These are phyloP conservation scores for Tetrahymena elliotti DNA, from an alignment of 73 alveolate genomes.

Conservation along the genomic window DNA sequence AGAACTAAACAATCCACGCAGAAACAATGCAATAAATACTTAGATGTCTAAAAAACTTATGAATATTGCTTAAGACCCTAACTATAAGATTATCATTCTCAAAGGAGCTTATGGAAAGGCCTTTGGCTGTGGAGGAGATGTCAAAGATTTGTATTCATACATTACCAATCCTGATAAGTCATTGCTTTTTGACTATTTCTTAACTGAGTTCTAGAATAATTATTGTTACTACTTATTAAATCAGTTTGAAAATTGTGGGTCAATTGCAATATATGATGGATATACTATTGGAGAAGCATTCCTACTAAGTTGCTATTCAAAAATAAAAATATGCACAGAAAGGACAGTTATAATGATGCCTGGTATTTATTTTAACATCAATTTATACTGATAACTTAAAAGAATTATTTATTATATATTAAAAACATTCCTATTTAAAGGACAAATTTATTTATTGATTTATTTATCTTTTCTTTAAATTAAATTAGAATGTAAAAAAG, in stretches of 20 bases:
- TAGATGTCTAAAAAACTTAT: not conserved
- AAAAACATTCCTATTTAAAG: not conserved
- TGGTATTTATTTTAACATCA: not conserved
- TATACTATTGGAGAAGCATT: not conserved
- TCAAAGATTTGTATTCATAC: not conserved
- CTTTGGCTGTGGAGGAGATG: not conserved
- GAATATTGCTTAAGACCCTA: not conserved
- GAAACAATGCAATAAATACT: not conserved
- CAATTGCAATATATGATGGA: not conserved
- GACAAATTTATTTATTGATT: not conserved
- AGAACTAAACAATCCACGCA: not conserved
- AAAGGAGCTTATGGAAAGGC: not conserved
- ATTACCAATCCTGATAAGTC: not conserved
- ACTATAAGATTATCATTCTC: not conserved
- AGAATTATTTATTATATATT: too few species aligned
- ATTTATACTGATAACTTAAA: too few species aligned
- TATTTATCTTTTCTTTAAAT: too few species aligned
- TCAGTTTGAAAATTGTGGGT: not conserved
- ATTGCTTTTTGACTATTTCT: not conserved
- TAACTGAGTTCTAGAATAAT: not conserved
- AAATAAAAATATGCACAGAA: not conserved
- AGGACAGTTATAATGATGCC: not conserved
- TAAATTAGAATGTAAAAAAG: not conserved
- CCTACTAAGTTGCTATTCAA: not conserved
- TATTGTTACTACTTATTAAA: not conserved